A percentile compares a stretch with the other conserved stretches of the same genome.
These are phyloP conservation scores for Penicilliopsis zonata DNA, from an alignment of 495 filamentous ascomycete genomes.

Conservation along the genomic window DNA sequence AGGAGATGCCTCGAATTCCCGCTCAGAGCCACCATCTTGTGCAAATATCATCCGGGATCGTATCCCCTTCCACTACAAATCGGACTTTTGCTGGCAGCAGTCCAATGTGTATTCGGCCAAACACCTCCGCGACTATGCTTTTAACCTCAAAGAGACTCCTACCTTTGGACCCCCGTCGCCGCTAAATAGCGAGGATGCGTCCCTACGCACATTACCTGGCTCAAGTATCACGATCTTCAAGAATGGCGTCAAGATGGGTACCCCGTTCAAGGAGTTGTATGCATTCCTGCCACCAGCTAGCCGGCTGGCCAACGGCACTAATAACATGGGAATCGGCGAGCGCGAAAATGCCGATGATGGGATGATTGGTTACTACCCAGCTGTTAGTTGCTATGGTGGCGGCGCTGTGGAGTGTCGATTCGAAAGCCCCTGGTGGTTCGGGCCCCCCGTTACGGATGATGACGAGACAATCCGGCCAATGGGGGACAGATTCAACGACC, in stretches of 20 bases:
- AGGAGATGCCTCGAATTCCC: constrained; percentile 10
- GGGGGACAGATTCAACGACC: constrained; percentile 77
- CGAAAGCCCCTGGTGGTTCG: constrained; percentile 80
- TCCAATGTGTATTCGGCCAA: constrained; percentile 85
- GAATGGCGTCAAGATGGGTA: constrained; percentile 79
- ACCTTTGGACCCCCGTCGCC: constrained; percentile 42
- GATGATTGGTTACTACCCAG: constrained; percentile 88
- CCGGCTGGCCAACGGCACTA: constrained; percentile 39
- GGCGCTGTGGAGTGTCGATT: constrained; percentile 89
- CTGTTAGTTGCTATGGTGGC: constrained; percentile 81
- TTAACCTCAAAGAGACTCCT: constrained; percentile 35
- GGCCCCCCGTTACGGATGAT: constrained; percentile 40
- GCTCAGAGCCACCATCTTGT: constrained; percentile 9
- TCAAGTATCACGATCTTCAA: constrained; percentile 84
- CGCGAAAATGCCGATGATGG: constrained; percentile 82
- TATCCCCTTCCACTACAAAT: constrained; percentile 86
- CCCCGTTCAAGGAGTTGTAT: constrained; percentile 76
- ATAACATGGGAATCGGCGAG: constrained; percentile 62
- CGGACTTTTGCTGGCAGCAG: constrained; percentile 87
- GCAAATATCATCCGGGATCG: constrained; percentile 88
- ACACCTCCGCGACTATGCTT: constrained; percentile 64
- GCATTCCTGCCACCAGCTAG: constrained; percentile 89
- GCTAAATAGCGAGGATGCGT: constrained; percentile 54
- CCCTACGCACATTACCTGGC: constrained; percentile 72
- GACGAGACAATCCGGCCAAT: constrained; percentile 42